Evolutionary conservation across 305 asterid species (phyloP), one percentile per base, ranked within the genome.

Genomic region (Petunia hybrid): DNA sequence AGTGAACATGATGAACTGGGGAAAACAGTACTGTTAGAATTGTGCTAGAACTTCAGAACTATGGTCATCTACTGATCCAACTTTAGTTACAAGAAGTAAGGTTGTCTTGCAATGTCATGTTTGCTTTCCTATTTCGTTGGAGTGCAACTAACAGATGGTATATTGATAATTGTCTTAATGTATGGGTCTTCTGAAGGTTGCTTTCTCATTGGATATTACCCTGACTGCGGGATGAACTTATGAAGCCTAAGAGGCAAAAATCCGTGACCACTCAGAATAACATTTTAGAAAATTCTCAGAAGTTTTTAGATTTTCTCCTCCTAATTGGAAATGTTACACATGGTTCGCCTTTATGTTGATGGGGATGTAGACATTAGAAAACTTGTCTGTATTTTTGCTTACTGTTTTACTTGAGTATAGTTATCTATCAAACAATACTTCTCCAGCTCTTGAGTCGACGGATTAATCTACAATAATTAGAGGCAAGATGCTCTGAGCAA

Each of bases 11-110:
- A 48, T 35, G 10, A 48, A 71, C 12, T 71, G 61, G 48, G 12
- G 78, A 48, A 48, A 31, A 31, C 10, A 5, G 60, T 46, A 45
- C 9, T 36, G 35, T 12, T 71, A 22, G 8, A 59, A 4, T 70
- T 39, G 22, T 70, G 77, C 42, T 9, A 70, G 59, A 45, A 35
- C 51, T 3, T 73, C 12, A 73, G 45, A 73, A 48, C 62, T 73
- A 73, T 51, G 35, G 14, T 13, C 45, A 6, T 73, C 45, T 35
- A 12, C 2, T 48, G 36, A 57, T 73, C 62, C 31, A 51, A 56
- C 51, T 68, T 12, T 51, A 35, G 6, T 12, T 71, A 35, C 35
- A 71, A 71, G 2, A 1, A 51, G 3, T 51, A 31, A 2, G 10
- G 22, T 71, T 3, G 2, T 35, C 62, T 48, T 35, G 78, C 59